Conservation (phyloP, 2,329 filamentous ascomycete genomes). For the Periconia sp. region DNA sequence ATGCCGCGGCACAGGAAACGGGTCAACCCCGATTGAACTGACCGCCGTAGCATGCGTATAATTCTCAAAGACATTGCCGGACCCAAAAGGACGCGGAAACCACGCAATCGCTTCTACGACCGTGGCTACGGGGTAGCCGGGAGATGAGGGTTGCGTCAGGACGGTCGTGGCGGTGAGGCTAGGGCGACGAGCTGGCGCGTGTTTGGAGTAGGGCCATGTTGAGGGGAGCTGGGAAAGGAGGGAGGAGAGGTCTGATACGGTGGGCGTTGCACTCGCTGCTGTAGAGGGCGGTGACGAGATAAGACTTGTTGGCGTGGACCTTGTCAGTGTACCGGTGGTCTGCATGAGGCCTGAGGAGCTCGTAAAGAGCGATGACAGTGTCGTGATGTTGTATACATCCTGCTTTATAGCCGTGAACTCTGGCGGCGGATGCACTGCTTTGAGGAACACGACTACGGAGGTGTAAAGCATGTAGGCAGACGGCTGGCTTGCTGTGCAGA, state of each 20-base stretch:
- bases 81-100: not conserved
- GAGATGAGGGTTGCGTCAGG: constrained; percentile 1
- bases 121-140: not conserved
- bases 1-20: too few relatives aligned
- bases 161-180: constrained; percentile 3
- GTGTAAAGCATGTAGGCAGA: too few relatives aligned
- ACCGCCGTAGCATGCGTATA: too few relatives aligned
- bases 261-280: not conserved
- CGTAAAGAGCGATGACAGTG: too few relatives aligned
- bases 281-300: not conserved
- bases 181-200: not conserved
- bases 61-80: not conserved
- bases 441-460: too few relatives aligned
- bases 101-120: not conserved
- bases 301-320: not conserved
- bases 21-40: too few relatives aligned
- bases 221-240: constrained; percentile 14
- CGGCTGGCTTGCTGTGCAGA: too few relatives aligned
- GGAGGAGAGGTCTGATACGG: constrained; percentile 4
- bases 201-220: constrained; percentile 18
- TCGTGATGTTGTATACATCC: too few relatives aligned
- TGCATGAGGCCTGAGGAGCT: not conserved
- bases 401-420: too few relatives aligned
- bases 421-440: too few relatives aligned
- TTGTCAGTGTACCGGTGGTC: not conserved